Percentiles rank a stretch among this genome's conserved stretches.
Conservation (phyloP, 2,329 filamentous ascomycete species). For the Cordyceps pruinosa region DNA sequence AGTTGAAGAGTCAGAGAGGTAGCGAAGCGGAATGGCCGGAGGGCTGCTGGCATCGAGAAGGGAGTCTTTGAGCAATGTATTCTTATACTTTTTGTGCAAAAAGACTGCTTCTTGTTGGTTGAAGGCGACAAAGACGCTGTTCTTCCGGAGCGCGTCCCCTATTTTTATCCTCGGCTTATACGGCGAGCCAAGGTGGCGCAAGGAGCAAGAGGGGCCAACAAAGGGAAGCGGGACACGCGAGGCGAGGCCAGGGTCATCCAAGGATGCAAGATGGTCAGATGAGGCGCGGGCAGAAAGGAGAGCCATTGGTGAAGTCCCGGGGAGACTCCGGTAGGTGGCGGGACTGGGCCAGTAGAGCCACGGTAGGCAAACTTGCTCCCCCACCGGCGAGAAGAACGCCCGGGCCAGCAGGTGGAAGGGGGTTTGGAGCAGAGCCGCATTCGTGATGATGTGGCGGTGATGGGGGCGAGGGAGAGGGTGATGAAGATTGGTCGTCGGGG, state of each 20-base stretch:
- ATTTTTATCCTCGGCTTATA: constrained; percentile 3
- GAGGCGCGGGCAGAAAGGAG: not conserved
- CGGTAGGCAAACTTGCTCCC: too few relatives aligned
- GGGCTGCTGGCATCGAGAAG: not conserved
- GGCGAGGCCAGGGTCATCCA: not conserved
- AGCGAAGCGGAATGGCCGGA: not conserved
- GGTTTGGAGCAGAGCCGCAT: too few relatives aligned
- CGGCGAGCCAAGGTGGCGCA: constrained; percentile 4
- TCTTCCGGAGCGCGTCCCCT: not conserved
- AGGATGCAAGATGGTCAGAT: constrained; percentile 8
- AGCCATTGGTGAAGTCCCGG: not conserved
- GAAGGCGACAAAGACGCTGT: not conserved
- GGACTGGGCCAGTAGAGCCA: not conserved
- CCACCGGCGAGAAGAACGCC: too few relatives aligned
- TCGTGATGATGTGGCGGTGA: not conserved
- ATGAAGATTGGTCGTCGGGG: not conserved
- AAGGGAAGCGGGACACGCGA: too few relatives aligned
- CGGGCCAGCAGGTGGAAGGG: too few relatives aligned
- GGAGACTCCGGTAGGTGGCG: not conserved
- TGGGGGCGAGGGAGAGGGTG: not conserved
- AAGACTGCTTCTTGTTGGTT: not conserved
- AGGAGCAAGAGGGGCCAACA: not conserved
- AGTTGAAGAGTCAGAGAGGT: not conserved
- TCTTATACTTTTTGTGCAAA: too few relatives aligned
- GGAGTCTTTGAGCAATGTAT: too few relatives aligned